Evolutionary conservation across 495 filamentous ascomycete genomes (phyloP).

Genomic region (Penicillium goetzii): DNA sequence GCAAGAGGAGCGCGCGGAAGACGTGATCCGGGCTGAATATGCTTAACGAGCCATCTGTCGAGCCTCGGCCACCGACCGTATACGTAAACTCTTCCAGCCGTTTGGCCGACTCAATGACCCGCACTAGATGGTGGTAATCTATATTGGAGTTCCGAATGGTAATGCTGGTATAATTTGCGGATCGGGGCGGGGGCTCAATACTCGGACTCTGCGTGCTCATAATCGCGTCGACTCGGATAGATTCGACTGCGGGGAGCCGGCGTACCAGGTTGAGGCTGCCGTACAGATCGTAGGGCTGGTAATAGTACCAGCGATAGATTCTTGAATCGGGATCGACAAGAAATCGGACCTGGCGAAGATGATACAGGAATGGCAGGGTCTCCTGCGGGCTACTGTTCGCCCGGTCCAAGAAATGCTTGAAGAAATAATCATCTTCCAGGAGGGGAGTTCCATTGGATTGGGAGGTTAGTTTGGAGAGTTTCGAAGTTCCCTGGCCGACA

Average conservation of each 20-base stretch:
- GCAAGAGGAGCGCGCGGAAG: neutral
- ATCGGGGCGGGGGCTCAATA: constrained; percentile 1
- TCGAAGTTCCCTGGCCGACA: neutral
- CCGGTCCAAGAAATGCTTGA: neutral
- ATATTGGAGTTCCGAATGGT: neutral
- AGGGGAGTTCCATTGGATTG: neutral
- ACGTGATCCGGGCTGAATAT: neutral
- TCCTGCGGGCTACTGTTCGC: neutral
- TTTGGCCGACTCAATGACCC: neutral
- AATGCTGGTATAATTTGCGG: neutral
- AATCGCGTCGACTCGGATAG: neutral
- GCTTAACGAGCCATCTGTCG: neutral
- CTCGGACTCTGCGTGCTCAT: neutral
- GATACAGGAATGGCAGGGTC: neutral
- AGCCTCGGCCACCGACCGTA: neutral
- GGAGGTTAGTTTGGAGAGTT: neutral
- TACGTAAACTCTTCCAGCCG: constrained; percentile 1
- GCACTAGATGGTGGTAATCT: neutral
- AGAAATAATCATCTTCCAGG: neutral
- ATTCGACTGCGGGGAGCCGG: neutral
- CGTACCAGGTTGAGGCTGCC: constrained; percentile 2
- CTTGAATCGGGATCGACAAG: neutral
- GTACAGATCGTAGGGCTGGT: constrained; percentile 3
- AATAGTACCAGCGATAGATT: neutral
- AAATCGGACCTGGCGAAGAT: neutral